Evolutionary conservation across 2,329 filamentous ascomycete genomes (phyloP), one percentile per base, ranked within the genome.

Genomic region (Diaporthe humulicola): DNA sequence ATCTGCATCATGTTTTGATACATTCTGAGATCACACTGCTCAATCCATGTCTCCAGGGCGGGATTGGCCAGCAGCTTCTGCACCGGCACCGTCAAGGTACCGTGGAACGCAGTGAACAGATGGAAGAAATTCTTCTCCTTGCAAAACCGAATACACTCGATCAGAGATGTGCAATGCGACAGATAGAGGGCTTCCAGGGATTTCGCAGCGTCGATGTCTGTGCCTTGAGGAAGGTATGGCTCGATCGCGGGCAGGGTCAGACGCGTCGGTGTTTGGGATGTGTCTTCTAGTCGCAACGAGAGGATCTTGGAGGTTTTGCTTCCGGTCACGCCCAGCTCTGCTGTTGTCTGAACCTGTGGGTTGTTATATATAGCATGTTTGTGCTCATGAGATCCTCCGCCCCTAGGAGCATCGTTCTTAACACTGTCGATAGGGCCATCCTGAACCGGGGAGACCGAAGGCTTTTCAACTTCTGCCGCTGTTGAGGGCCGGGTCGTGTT

Each of bases 1-100:
- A 98, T 97, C 71, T 93, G 93, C 85, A 98, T 95, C 94, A 98
- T 98, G 78, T 96, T 95, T 83, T 98, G 95, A 82, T 99, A 99
- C 86, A 98, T 94, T 45, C 96, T 89, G 85, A 97, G 97, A 83
- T 99, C 97, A 82, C 95, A 98, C 82, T 98, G 94, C 81, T 97
- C 94, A 76, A 99, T 97, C 97, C 97, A 99, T 1, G 93, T 90
- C 3, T 95, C 95, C 73, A 98, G 87, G 73, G 92, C 92, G 3
- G 93, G 92, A 80, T 98, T 92, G 19, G 92, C 92, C 80, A 99
- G 93, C 3, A 99, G 86, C 83, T 97, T 98, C 83, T 98, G 95
- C 4, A 98, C 96, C 8, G 97, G 97, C 84, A 98, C 97, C 0
- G 97, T 99, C 79, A 99, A 90, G 2, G 96, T 98, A 73, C 97